Evolutionary conservation across 257 asterid species (phyloP).

Genomic region (Parsonsia alboflavescens): DNA sequence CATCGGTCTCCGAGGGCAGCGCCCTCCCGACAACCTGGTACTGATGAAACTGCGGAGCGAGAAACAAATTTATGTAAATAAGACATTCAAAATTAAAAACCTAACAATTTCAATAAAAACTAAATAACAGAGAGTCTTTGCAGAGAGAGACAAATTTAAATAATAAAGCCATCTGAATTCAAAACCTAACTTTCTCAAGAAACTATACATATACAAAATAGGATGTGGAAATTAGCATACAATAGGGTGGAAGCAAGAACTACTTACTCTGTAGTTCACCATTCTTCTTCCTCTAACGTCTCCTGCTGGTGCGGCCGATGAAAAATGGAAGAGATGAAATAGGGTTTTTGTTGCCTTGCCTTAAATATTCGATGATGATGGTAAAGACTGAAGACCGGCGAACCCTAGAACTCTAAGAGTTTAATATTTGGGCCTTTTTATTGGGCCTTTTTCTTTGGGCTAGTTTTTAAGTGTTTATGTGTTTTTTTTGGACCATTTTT

Average conservation of each 20-base stretch:
- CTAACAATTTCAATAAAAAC: neutral
- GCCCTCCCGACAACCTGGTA: constrained; percentile 96
- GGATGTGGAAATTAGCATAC: neutral
- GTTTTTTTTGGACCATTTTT: neutral
- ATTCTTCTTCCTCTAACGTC: constrained; percentile 26
- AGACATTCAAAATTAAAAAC: neutral
- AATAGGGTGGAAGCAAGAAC: neutral
- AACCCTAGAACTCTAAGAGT: neutral
- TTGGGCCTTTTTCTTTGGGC: neutral
- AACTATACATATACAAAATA: neutral
- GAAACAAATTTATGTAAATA: neutral
- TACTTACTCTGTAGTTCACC: constrained; percentile 46
- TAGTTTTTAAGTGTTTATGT: neutral
- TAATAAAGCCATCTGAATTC: neutral
- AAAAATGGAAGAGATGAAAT: neutral
- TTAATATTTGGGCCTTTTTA: neutral
- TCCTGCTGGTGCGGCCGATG: constrained; percentile 19
- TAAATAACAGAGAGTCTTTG: neutral
- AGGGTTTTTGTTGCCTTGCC: constrained; percentile 8
- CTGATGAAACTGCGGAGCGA: constrained; percentile 60
- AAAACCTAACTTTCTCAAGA: constrained; percentile 3
- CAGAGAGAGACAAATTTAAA: neutral
- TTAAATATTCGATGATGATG: neutral
- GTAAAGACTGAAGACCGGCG: neutral
- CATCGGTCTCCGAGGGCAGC: constrained; percentile 76